Base-by-base conservation (phyloP, 2,329 filamentous ascomycete species). In the Talaromyces sp. region DNA sequence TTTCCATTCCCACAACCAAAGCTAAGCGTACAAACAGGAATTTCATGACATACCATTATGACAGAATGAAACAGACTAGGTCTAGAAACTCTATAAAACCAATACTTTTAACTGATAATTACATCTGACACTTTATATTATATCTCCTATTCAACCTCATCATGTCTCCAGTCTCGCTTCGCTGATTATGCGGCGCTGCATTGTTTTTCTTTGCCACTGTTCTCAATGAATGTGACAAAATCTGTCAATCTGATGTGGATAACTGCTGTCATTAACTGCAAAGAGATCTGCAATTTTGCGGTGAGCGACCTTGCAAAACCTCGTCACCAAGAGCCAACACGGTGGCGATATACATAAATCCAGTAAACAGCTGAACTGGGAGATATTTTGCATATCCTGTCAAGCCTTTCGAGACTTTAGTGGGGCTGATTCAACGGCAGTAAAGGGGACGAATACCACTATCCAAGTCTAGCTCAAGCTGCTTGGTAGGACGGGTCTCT, bases 401-500 rank as follows among this genome's bases (percentile, higher is more conserved):
- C 10, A 30, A 9, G 11, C 52, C 36, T 8, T 22, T 32, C 30
- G 10, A 59, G 30, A 15, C 30, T 39, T 39, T 8, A 58, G 27
- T 1, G 57, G 44, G 3, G 52, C 52, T 7, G 44, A 44, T 22
- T 59, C 57, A 7, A 42, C 42, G 19, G 36, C 49, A n/a, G 57
- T 58, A 27, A 28, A 51, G 47, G 57, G 57, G 10, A 53, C 27
- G 32, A 59, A 36, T 19, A 53, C 19, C n/a, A 52, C 25, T 4
- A 59, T 47, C 57, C 57, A 59, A 42, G 33, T 59, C 19, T 39
- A 19, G 36, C 57, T 59, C 27, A 59, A 42, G 30, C 28, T 53
- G 44, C 57, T 53, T 22, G 22, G 22, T 22, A 22, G n/a, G 57
- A 42, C 6, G 53, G 28, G 22, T 59, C 57, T 27, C 44, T 51